A percentile compares a stretch with the other conserved stretches of the same genome.
phyloP scores from a whole-genome alignment of 1,284 basidiomycete genomes.

The Malassezia pachydermatis region DNA sequence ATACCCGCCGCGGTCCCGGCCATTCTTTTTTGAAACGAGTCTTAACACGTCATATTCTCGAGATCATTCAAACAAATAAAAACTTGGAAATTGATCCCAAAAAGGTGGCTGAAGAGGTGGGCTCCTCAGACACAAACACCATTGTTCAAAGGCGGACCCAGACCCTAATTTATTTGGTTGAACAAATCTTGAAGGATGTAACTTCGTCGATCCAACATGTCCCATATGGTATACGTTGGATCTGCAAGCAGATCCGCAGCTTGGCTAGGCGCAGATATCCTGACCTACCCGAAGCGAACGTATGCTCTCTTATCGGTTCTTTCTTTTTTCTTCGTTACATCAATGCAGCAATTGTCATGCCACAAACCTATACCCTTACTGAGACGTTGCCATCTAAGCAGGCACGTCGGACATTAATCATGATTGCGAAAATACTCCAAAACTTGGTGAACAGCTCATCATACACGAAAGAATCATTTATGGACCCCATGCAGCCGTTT shows the following conservation, averaged over 20 bases:
- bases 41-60: slow-evolving; percentile 91
- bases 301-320: slow-evolving; percentile 94
- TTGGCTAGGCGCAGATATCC: slow-evolving; percentile 96
- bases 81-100: slow-evolving; percentile 97
- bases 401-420: slow-evolving; percentile 82
- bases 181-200: slow-evolving; percentile 91
- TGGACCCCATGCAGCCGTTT: slow-evolving; percentile 95
- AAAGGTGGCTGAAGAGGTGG: slow-evolving; percentile 57
- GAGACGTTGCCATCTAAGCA: slow-evolving; percentile 95
- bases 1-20: slow-evolving; percentile 91
- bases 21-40: slow-evolving; percentile 96
- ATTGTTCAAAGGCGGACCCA: slow-evolving; percentile 84
- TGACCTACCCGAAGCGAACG: slow-evolving; percentile 90
- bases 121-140: slow-evolving; percentile 80
- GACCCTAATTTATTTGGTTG: slow-evolving; percentile 98
- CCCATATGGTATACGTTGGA: slow-evolving; percentile 98
- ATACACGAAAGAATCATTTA: slow-evolving; percentile 94
- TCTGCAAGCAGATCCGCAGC: slow-evolving; percentile 97
- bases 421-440: slow-evolving; percentile 99
- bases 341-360: slow-evolving; percentile 98
- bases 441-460: slow-evolving; percentile 98
- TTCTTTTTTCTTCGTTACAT: slow-evolving; percentile 99
- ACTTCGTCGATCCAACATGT: slow-evolving; percentile 95
- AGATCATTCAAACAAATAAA: slow-evolving; percentile 91
- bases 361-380: slow-evolving; percentile 98